phyloP scores from a whole-genome alignment of 1,284 basidiomycete species.

The Ustilago xerochloae region DNA sequence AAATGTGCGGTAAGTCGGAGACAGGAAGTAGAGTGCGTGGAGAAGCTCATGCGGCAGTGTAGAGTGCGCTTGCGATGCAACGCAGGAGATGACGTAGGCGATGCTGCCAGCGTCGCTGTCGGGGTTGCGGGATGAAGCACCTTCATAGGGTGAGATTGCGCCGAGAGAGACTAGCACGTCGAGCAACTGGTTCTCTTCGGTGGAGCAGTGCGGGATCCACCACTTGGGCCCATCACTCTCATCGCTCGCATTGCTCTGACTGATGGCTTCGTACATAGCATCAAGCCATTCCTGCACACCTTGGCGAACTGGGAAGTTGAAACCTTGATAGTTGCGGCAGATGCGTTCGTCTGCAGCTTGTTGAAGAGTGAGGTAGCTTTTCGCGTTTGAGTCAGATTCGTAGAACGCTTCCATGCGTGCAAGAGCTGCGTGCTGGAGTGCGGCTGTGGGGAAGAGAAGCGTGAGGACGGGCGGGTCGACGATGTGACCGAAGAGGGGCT shows the following conservation, averaged over 20 bases:
- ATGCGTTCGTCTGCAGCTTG: slow-evolving; percentile 46
- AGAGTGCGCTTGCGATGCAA: slow-evolving; percentile 41
- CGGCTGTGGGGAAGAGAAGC: slow-evolving; percentile 54
- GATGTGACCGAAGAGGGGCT: slow-evolving; percentile 40
- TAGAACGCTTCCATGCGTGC: slow-evolving; percentile 64
- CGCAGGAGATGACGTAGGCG: slow-evolving; percentile 60
- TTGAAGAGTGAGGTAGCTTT: slow-evolving; percentile 45
- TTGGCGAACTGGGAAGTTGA: slow-evolving; percentile 57
- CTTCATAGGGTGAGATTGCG: slow-evolving; percentile 25
- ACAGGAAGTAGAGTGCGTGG: slow-evolving; percentile 63
- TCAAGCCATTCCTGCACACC: slow-evolving; percentile 56
- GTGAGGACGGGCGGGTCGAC: slow-evolving; percentile 51
- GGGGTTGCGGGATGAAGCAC: slow-evolving; percentile 12
- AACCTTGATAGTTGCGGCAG: slow-evolving; percentile 63
- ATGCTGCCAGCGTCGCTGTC: not conserved
- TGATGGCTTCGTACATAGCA: slow-evolving; percentile 43
- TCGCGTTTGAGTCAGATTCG: slow-evolving; percentile 46
- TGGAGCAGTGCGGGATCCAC: slow-evolving; percentile 49
- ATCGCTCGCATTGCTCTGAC: not conserved
- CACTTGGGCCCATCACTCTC: slow-evolving; percentile 23
- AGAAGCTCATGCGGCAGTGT: slow-evolving; percentile 61
- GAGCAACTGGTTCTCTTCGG: slow-evolving; percentile 51
- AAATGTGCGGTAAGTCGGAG: slow-evolving; percentile 42
- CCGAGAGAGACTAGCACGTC: slow-evolving; percentile 34
- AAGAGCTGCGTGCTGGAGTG: slow-evolving; percentile 56